These are phyloP conservation scores for Rutidosis leptorrhynchoides DNA, from an alignment of 129 eudicot genomes.

Conservation along the genomic window DNA sequence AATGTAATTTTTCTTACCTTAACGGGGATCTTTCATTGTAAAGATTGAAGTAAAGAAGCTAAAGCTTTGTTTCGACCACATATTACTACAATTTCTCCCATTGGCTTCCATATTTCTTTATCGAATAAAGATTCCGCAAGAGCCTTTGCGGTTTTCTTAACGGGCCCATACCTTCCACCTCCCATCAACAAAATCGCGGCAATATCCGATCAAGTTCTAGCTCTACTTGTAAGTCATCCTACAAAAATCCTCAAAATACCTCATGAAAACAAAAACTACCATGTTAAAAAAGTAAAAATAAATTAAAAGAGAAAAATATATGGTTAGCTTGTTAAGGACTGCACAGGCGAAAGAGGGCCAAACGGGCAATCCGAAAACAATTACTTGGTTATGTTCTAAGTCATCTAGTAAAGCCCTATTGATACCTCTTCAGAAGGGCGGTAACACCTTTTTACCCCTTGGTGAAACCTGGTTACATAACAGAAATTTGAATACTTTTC, in stretches of 20 bases:
- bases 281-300: background rate
- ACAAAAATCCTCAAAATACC: conserved; percentile 33
- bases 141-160: conserved; percentile 82
- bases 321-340: conserved; percentile 56
- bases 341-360: too few relatives aligned
- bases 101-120: conserved; percentile 47
- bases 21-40: conserved; percentile 82
- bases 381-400: conserved; percentile 58
- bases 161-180: conserved; percentile 99
- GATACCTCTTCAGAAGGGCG: conserved; percentile 92
- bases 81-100: conserved; percentile 73
- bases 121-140: conserved; percentile 69
- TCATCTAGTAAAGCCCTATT: conserved; percentile 79
- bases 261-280: conserved; percentile 15
- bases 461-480: conserved; percentile 97
- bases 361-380: conserved; percentile 86
- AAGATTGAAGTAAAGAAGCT: conserved; percentile 56
- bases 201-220: conserved; percentile 58
- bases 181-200: conserved; percentile 97
- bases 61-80: conserved; percentile 81
- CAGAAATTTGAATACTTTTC: too few relatives aligned
- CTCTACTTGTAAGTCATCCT: too few relatives aligned
- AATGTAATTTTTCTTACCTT: conserved; percentile 43
- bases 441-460: conserved; percentile 74
- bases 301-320: background rate